Percentiles rank a stretch among this genome's conserved stretches.
Conservation (phyloP, 306 rosid genomes). For the Arachis hypogaea region DNA sequence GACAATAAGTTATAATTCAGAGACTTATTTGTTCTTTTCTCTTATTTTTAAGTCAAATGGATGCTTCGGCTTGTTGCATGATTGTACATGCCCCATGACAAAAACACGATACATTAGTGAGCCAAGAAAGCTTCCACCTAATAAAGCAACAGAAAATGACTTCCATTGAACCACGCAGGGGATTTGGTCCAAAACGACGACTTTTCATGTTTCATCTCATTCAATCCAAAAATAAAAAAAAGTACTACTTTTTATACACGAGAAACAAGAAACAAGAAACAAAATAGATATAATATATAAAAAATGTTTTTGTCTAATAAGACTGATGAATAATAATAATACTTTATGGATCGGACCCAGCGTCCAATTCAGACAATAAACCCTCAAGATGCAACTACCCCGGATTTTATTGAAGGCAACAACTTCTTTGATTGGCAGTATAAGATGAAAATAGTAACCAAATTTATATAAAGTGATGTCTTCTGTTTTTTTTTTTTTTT, state of each 20-base stretch:
- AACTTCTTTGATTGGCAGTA: slow-evolving; percentile 4
- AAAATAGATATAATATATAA: background rate
- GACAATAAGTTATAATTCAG: too few relatives aligned
- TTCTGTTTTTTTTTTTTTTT: background rate
- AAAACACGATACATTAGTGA: slow-evolving; percentile 15
- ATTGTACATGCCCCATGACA: slow-evolving; percentile 31
- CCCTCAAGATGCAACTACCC: slow-evolving; percentile 41
- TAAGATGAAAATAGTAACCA: slow-evolving; percentile 26
- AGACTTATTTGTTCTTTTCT: too few relatives aligned
- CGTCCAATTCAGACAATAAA: slow-evolving; percentile 39
- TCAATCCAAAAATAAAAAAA: slow-evolving; percentile 19
- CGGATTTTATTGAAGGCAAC: slow-evolving; percentile 33
- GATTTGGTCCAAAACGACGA: slow-evolving; percentile 22
- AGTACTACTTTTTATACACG: background rate
- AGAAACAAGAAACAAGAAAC: background rate
- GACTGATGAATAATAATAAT: background rate
- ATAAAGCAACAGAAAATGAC: slow-evolving; percentile 47
- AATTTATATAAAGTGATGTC: background rate
- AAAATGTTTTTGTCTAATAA: background rate
- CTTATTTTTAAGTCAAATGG: background rate
- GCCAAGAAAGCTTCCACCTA: slow-evolving; percentile 39
- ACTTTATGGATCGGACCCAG: slow-evolving; percentile 36
- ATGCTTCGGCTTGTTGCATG: slow-evolving; percentile 9
- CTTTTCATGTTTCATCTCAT: slow-evolving; percentile 33
- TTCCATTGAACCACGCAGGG: slow-evolving; percentile 31